Base-by-base conservation (phyloP, 2,329 filamentous ascomycete genomes). In the Colletotrichum chrysophilum region DNA sequence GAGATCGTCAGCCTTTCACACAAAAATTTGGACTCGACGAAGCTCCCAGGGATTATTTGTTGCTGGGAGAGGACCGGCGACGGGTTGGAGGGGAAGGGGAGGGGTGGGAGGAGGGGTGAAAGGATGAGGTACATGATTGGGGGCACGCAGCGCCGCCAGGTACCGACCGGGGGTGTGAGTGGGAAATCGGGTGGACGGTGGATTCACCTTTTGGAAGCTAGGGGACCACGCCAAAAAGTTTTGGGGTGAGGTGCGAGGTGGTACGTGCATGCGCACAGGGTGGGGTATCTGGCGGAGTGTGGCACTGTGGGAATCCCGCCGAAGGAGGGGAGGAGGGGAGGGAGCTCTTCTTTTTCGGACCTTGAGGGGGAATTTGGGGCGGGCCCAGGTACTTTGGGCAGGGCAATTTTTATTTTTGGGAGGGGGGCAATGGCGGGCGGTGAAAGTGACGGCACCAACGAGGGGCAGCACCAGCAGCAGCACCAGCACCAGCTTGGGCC, bases 1-100 rank as follows among this genome's bases (percentile, higher is more conserved):
- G 77, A 76, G 77, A 78, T 77, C 76, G 77, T 78, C 77, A 77
- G 77, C 77, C 77, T 76, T 78, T 76, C 73, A 75, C 74, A 77
- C 75, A 77, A 77, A 77, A 76, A 66, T 77, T 78, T 77, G 77
- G 77, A 74, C 60, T 74, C 32, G 76, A 68, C 71, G 75, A 72
- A 74, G 72, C 71, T 69, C 68, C 56, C 73, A 77, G 73, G 72
- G 75, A 75, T 74, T 75, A 76, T 76, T 71, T 76, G 73, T 77
- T 77, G 76, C 74, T 76, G 76, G 76, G 76, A 62, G 68, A 74
- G 71, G 38, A 26, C n/a, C 30, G 61, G 58, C 56, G 28, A 74
- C 38, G 38, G 38, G 38, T 48, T 48, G 38, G 38, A 48, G 38
- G 38, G 38, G 26, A 34, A 34, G 32, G 36, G 71, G 52, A 70